phyloP scores from a whole-genome alignment of 2,329 filamentous ascomycete species.

The Thermothelomyces thermophilus region DNA sequence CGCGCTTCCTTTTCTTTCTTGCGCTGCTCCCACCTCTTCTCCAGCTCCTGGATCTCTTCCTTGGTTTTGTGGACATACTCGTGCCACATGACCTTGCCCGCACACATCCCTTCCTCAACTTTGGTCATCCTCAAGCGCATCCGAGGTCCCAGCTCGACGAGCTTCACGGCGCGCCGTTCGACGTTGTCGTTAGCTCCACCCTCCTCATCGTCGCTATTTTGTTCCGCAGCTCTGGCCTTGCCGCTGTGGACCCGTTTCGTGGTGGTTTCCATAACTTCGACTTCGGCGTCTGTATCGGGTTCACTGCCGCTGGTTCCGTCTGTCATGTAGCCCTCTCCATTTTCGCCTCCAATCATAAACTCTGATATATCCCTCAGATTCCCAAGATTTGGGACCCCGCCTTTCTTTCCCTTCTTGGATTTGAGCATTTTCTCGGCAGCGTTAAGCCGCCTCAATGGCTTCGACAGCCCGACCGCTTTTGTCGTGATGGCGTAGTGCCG shows the following conservation, averaged over 20 bases:
- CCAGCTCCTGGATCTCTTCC: slow-evolving; percentile 69
- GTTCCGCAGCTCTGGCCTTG: slow-evolving; percentile 43
- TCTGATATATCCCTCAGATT: slow-evolving; percentile 91
- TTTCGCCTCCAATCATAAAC: slow-evolving; percentile 80
- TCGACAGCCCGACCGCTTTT: slow-evolving; percentile 75
- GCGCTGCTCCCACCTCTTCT: slow-evolving; percentile 74
- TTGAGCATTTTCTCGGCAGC: slow-evolving; percentile 73
- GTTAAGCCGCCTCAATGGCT: slow-evolving; percentile 74
- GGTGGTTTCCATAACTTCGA: slow-evolving; percentile 68
- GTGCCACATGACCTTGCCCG: slow-evolving; percentile 94
- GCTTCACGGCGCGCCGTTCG: slow-evolving; percentile 81
- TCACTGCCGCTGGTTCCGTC: slow-evolving; percentile 83
- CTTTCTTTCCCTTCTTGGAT: slow-evolving; percentile 55
- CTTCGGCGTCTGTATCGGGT: slow-evolving; percentile 87
- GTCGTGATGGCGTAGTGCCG: slow-evolving; percentile 95
- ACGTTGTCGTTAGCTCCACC: slow-evolving; percentile 50
- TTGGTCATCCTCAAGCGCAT: slow-evolving; percentile 87
- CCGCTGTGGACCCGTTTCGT: slow-evolving; percentile 53
- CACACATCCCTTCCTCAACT: slow-evolving; percentile 88
- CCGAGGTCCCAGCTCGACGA: slow-evolving; percentile 85
- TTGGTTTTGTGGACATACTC: slow-evolving; percentile 83
- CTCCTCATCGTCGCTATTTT: slow-evolving; percentile 37
- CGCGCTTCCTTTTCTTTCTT: slow-evolving; percentile 75
- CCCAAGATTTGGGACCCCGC: slow-evolving; percentile 77
- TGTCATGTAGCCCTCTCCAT: slow-evolving; percentile 75